Percentiles rank a stretch among this genome's conserved stretches.
phyloP scores from a whole-genome alignment of 1,284 basidiomycete species.

The Ganoderma multipileum region DNA sequence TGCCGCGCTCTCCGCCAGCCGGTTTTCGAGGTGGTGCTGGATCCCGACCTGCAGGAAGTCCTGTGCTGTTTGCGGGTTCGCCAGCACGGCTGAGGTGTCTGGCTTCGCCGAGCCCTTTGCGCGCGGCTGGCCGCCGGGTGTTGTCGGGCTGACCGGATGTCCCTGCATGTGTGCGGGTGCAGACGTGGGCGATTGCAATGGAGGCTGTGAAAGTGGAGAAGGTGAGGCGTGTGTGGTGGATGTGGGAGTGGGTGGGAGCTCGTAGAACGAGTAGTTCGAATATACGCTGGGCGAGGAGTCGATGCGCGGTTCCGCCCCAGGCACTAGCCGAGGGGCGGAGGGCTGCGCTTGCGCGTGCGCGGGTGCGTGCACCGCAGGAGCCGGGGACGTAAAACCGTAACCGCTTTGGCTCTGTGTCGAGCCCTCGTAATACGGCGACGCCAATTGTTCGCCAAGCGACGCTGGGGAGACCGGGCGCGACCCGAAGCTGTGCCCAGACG shows the following conservation, averaged over 20 bases:
- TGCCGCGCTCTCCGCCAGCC: slow-evolving; percentile 73
- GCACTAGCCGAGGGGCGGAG: not conserved
- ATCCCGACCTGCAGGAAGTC: slow-evolving; percentile 82
- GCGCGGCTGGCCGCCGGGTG: slow-evolving; percentile 10
- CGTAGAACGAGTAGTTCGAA: slow-evolving; percentile 72
- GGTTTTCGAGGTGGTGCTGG: slow-evolving; percentile 80
- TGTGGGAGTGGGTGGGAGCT: slow-evolving; percentile 41
- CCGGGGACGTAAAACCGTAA: slow-evolving; percentile 4
- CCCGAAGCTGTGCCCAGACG: not conserved
- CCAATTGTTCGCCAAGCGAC: slow-evolving; percentile 13
- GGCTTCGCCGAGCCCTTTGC: slow-evolving; percentile 1
- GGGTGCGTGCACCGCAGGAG: slow-evolving; percentile 9
- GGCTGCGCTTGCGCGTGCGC: slow-evolving; percentile 7
- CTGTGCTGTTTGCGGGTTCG: slow-evolving; percentile 50
- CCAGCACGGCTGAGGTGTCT: slow-evolving; percentile 4
- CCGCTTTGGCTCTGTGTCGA: not conserved
- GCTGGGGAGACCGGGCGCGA: slow-evolving; percentile 24
- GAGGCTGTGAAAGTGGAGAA: not conserved
- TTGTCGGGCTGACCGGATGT: slow-evolving; percentile 23
- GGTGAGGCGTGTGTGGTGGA: slow-evolving; percentile 10
- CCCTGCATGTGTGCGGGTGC: slow-evolving; percentile 23
- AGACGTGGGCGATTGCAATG: not conserved
- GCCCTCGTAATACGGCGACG: not conserved
- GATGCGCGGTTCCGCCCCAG: slow-evolving; percentile 12
- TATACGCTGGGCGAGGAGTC: slow-evolving; percentile 57